Conservation (phyloP, 1,139 yeast genomes). For the Pichia sp. region DNA sequence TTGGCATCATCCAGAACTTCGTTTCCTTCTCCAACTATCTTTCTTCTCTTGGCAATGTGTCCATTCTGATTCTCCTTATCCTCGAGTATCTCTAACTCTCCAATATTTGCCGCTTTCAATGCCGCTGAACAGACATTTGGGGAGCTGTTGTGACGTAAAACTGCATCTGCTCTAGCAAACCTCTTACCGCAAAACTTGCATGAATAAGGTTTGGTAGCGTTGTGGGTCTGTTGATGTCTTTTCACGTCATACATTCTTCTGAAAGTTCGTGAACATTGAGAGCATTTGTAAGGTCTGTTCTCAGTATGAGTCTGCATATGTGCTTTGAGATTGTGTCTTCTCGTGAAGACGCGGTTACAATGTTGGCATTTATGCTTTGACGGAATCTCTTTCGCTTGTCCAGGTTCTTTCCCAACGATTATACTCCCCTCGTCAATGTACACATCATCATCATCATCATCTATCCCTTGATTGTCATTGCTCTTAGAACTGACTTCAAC, state of each 20-base stretch:
- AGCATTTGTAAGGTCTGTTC: conserved; percentile 60
- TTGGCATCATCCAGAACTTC: no score
- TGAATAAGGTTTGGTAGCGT: conserved; percentile 64
- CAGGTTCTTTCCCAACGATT: not conserved
- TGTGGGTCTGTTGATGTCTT: conserved; percentile 68
- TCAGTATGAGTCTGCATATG: conserved; percentile 66
- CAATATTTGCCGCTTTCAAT: no score
- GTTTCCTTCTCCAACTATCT: no score
- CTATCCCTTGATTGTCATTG: not conserved
- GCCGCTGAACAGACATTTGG: no score
- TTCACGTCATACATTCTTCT: conserved; percentile 71
- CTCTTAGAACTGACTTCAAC: not conserved
- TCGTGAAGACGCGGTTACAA: conserved; percentile 56
- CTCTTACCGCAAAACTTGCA: conserved; percentile 57
- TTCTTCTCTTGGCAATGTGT: no score
- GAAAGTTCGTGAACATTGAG: conserved; percentile 56
- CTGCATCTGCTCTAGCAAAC: conserved; percentile 75
- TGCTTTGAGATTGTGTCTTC: conserved; percentile 69
- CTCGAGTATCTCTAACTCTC: no score
- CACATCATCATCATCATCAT: not conserved
- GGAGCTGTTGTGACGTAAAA: conserved; percentile 49
- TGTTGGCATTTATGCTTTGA: conserved; percentile 35
- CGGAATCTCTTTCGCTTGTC: not conserved
- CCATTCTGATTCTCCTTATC: no score
- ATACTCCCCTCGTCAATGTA: not conserved